phyloP scores from a whole-genome alignment of 805 yeast species.

The Lachancea fermentati region DNA sequence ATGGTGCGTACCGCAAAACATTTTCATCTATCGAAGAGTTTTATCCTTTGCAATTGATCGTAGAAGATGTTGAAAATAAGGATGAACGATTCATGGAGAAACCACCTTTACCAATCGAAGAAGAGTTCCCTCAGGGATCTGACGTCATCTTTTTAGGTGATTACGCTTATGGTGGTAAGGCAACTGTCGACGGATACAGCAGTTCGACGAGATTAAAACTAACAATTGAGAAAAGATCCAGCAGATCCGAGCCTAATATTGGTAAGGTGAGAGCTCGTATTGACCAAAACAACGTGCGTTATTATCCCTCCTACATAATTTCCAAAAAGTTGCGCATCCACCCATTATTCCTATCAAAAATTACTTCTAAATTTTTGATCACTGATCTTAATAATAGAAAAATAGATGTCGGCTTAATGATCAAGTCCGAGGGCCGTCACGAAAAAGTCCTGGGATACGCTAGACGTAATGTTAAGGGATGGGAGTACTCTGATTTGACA shows the following conservation, averaged over 20 bases:
- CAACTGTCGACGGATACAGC: constrained; percentile 56
- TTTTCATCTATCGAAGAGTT: constrained; percentile 47
- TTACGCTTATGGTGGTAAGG: constrained; percentile 81
- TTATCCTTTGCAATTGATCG: constrained; percentile 77
- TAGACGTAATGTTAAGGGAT: constrained; percentile 53
- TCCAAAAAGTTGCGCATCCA: constrained; percentile 51
- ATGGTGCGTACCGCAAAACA: constrained; percentile 77
- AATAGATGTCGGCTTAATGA: constrained; percentile 70
- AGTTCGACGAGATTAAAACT: constrained; percentile 41
- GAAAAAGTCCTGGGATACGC: constrained; percentile 87
- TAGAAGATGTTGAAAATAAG: constrained; percentile 63
- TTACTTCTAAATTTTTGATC: constrained; percentile 69
- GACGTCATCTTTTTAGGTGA: constrained; percentile 78
- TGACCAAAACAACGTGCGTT: constrained; percentile 53
- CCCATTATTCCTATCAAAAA: constrained; percentile 64
- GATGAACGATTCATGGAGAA: constrained; percentile 71
- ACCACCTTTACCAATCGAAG: constrained; percentile 68
- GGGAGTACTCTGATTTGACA: constrained; percentile 84
- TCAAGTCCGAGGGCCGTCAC: constrained; percentile 75
- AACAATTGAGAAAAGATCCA: constrained; percentile 47
- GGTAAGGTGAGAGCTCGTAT: constrained; percentile 55
- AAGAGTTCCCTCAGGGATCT: constrained; percentile 73
- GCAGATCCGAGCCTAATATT: constrained; percentile 52
- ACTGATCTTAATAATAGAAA: constrained; percentile 46
- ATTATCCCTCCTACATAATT: constrained; percentile 60